Conservation (phyloP, 2,329 filamentous ascomycete genomes). For the Incumbomyces lentus region DNA sequence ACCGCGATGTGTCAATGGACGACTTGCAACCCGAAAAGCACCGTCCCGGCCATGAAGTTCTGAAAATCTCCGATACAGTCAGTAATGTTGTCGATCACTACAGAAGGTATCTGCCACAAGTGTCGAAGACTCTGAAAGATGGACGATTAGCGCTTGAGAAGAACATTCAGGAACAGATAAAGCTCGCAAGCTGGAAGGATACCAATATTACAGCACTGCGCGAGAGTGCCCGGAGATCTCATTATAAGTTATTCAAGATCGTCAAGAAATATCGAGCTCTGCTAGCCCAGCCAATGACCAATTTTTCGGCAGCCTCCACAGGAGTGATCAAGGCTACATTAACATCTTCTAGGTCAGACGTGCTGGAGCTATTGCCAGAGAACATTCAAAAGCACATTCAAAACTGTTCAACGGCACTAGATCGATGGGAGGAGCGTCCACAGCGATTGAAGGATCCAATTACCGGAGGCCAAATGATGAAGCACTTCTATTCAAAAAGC, state of each 20-base stretch:
- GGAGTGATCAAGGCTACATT: conserved; percentile 37
- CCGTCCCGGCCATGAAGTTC: neutral
- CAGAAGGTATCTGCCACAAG: conserved; percentile 55
- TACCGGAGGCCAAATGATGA: conserved; percentile 66
- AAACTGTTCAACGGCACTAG: conserved; percentile 24
- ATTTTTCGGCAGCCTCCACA: conserved; percentile 50
- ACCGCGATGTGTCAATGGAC: conserved; percentile 47
- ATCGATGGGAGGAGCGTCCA: conserved; percentile 38
- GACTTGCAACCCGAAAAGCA: conserved; percentile 35
- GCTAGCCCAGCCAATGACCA: conserved; percentile 64
- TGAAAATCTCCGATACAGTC: conserved; percentile 37
- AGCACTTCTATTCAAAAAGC: conserved; percentile 46
- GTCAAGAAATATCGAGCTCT: conserved; percentile 80
- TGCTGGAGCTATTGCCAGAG: neutral
- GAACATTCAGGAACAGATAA: conserved; percentile 82
- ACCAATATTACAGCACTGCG: conserved; percentile 83
- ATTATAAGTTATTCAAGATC: conserved; percentile 82
- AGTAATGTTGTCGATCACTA: conserved; percentile 70
- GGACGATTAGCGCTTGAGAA: conserved; percentile 74
- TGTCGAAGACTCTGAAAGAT: conserved; percentile 54
- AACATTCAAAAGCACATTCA: conserved; percentile 20
- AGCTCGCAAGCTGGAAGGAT: conserved; percentile 94
- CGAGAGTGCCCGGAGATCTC: conserved; percentile 81
- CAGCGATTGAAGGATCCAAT: conserved; percentile 60
- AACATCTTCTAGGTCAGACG: too few species aligned